A percentile compares a stretch with the other conserved stretches of the same genome.
Evolutionary conservation across 306 rosid genomes (phyloP).

Genomic region (Gleditsia sinensis): DNA sequence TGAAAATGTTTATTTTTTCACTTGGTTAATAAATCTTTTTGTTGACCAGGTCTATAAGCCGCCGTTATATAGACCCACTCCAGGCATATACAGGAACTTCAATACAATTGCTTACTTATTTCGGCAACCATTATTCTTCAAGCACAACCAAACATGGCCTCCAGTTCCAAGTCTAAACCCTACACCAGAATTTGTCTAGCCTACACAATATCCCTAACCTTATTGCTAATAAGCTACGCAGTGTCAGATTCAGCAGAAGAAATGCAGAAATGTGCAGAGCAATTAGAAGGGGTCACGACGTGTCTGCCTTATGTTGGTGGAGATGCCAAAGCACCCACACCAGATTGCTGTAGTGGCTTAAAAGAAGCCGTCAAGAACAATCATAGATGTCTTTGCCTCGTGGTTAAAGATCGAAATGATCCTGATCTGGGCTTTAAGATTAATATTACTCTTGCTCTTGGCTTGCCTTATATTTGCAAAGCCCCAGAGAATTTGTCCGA

Average conservation of each 20-base stretch:
- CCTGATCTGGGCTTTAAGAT: constrained; percentile 49
- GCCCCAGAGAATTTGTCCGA: constrained; percentile 56
- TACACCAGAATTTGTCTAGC: not conserved
- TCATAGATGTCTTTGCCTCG: constrained; percentile 52
- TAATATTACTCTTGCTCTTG: constrained; percentile 52
- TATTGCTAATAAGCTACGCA: no score
- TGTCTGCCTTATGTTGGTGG: constrained; percentile 56
- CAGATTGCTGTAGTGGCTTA: constrained; percentile 56
- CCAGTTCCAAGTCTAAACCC: no score
- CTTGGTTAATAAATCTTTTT: no score
- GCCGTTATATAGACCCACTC: no score
- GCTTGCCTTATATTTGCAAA: constrained; percentile 48
- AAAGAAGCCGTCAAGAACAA: constrained; percentile 45
- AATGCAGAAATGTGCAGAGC: constrained; percentile 42
- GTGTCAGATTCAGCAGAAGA: constrained; percentile 42
- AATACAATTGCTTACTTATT: no score
- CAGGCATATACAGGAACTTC: no score
- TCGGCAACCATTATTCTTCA: no score
- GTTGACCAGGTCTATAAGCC: no score
- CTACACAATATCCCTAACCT: no score
- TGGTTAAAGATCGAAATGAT: constrained; percentile 48
- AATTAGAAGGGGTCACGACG: constrained; percentile 49
- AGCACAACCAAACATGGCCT: no score
- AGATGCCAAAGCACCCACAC: constrained; percentile 56
- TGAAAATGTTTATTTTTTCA: no score